Percentiles rank a stretch among this genome's conserved stretches.
Conservation (phyloP, 768 basidiomycete genomes). For the Suillus spraguei region DNA sequence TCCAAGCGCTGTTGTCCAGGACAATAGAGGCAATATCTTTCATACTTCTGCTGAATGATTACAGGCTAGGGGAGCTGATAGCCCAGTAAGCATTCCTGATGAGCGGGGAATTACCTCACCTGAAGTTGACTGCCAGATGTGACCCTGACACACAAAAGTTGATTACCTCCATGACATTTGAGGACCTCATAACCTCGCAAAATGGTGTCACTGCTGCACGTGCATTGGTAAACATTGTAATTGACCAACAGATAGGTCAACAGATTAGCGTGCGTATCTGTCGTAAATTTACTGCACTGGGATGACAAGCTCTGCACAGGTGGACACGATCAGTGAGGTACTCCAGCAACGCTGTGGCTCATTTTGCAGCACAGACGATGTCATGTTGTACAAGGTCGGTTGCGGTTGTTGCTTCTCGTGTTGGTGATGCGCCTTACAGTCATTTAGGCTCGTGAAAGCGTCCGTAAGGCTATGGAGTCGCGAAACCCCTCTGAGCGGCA, state of each 20-base stretch:
- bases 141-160: conserved; percentile 70
- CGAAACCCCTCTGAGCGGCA: conserved; percentile 72
- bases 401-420: conserved; percentile 8
- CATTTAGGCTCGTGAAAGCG: conserved; percentile 84
- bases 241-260: conserved; percentile 97
- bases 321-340: conserved; percentile 95
- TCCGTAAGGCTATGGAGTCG: conserved; percentile 87
- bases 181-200: conserved; percentile 83
- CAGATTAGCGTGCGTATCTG: conserved; percentile 78
- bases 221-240: conserved; percentile 90
- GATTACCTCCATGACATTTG: conserved; percentile 74
- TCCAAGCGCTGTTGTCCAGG: conserved; percentile 74
- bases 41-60: conserved; percentile 88
- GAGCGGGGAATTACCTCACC: conserved; percentile 6
- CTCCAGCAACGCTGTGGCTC: conserved; percentile 94
- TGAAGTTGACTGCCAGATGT: conserved; percentile 51
- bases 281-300: conserved; percentile 1
- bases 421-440: conserved; percentile 12
- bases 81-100: conserved; percentile 55
- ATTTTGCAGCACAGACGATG: conserved; percentile 98
- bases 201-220: conserved; percentile 88
- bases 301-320: conserved; percentile 46
- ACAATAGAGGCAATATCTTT: conserved; percentile 96
- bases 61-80: conserved; percentile 84
- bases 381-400: conserved; percentile 91